These are phyloP conservation scores for Vaccinium macrocarpon DNA, from an alignment of 148 eudicot genomes.

Conservation along the genomic window DNA sequence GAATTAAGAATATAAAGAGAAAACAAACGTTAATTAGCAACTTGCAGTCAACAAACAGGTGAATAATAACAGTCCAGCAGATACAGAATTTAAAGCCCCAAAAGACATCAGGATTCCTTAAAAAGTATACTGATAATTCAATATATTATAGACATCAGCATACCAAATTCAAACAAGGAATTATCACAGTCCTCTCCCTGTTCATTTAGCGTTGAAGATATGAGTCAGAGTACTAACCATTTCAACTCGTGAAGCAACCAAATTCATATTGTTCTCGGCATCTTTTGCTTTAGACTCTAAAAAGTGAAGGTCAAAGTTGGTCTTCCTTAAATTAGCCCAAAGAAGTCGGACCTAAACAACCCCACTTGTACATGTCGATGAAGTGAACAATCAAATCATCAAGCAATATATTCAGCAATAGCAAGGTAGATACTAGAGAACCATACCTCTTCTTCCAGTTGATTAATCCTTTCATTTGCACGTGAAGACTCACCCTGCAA, in stretches of 20 bases:
- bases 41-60: not conserved
- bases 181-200: not conserved
- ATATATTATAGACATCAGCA: not conserved
- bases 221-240: conserved; percentile 36
- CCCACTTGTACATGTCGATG: conserved; percentile 13
- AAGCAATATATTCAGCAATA: conserved; percentile 16
- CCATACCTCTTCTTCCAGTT: conserved; percentile 66
- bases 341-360: conserved; percentile 57
- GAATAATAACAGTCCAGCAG: not conserved
- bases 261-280: conserved; percentile 47
- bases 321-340: conserved; percentile 55
- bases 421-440: conserved; percentile 11
- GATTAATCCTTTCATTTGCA: conserved; percentile 39
- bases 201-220: conserved; percentile 6
- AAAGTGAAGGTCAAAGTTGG: conserved; percentile 52
- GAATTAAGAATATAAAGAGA: not conserved
- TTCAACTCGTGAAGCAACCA: conserved; percentile 46
- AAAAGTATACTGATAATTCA: not conserved
- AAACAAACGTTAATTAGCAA: not conserved
- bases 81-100: not conserved
- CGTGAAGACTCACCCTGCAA: conserved; percentile 38
- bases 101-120: not conserved
- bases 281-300: conserved; percentile 54
- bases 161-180: not conserved
- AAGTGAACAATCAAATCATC: conserved; percentile 22